A percentile compares a stretch with the other conserved stretches of the same genome.
phyloP scores from a whole-genome alignment of 2,329 filamentous ascomycete genomes.

The Tolypocladium pustulatum region DNA sequence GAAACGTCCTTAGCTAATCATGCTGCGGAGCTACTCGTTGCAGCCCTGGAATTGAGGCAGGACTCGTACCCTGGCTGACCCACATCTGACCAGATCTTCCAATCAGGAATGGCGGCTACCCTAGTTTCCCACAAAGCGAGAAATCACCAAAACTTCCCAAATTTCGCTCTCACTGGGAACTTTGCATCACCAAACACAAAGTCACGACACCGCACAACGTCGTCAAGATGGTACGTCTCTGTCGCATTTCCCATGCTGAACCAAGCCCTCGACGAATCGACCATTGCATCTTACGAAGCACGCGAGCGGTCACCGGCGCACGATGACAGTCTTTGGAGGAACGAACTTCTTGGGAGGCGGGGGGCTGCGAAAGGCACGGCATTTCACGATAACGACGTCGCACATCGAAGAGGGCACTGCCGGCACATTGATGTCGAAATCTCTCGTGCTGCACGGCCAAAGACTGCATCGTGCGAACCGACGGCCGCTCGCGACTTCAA shows the following conservation, averaged over 20 bases:
- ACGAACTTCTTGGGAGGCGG: background rate
- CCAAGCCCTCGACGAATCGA: slow-evolving; percentile 3
- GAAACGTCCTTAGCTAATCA: background rate
- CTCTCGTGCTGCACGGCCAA: background rate
- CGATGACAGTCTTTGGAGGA: slow-evolving; percentile 17
- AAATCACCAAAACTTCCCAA: slow-evolving; percentile 32
- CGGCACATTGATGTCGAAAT: background rate
- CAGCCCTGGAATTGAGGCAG: slow-evolving; percentile 1
- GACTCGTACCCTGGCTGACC: background rate
- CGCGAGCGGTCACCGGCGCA: slow-evolving; percentile 14
- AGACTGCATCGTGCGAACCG: slow-evolving; percentile 10
- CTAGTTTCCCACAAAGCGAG: slow-evolving; percentile 33
- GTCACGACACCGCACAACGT: slow-evolving; percentile 31
- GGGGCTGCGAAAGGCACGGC: background rate
- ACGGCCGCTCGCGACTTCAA: slow-evolving; percentile 4
- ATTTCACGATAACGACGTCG: background rate
- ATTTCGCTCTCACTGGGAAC: slow-evolving; percentile 24
- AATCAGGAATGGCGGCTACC: slow-evolving; percentile 25
- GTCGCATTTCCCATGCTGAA: slow-evolving; percentile 7
- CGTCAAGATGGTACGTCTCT: slow-evolving; percentile 38
- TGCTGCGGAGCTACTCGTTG: background rate
- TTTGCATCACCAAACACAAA: slow-evolving; percentile 32
- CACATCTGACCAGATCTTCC: slow-evolving; percentile 14
- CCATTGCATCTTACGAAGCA: slow-evolving; percentile 2
- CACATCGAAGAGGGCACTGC: background rate